Percentiles rank a stretch among this genome's conserved stretches.
Evolutionary conservation across 2,329 filamentous ascomycete genomes (phyloP).

Genomic region (Didymella glomerata): DNA sequence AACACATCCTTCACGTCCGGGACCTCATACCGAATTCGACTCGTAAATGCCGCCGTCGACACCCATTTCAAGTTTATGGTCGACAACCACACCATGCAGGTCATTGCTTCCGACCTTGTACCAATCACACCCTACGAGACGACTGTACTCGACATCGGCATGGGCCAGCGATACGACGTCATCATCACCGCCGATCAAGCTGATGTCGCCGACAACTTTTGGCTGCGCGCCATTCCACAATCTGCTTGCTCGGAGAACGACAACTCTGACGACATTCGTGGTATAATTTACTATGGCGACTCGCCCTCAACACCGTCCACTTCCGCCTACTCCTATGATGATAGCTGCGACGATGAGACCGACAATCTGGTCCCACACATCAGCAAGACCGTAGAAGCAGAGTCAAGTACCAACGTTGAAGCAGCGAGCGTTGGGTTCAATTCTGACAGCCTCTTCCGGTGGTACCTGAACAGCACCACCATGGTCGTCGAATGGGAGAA

Average conservation of each 20-base stretch:
- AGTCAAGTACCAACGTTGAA: conserved; percentile 38
- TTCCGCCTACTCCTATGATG: conserved; percentile 45
- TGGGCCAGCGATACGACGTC: conserved; percentile 53
- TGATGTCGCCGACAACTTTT: conserved; percentile 44
- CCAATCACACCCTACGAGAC: conserved; percentile 54
- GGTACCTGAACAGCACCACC: conserved; percentile 52
- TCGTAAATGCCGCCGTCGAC: conserved; percentile 55
- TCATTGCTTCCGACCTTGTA: conserved; percentile 56
- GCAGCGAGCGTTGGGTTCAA: conserved; percentile 44
- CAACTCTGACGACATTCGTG: conserved; percentile 45
- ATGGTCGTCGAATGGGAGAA: conserved; percentile 52
- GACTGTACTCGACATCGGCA: conserved; percentile 51
- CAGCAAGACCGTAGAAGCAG: conserved; percentile 46
- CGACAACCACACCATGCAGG: conserved; percentile 55
- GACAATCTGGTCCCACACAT: conserved; percentile 37
- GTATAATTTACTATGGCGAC: conserved; percentile 51
- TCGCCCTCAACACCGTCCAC: conserved; percentile 43
- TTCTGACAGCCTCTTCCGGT: conserved; percentile 51
- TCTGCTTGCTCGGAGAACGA: conserved; percentile 50
- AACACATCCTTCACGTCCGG: conserved; percentile 49
- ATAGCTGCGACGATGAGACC: conserved; percentile 51
- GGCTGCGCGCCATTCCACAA: conserved; percentile 52
- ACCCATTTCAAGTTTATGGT: conserved; percentile 55
- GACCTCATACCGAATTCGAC: conserved; percentile 53
- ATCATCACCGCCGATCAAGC: conserved; percentile 46